Evolutionary conservation across 2,329 filamentous ascomycete species (phyloP).

Genomic region (Elsinoe necatrix): DNA sequence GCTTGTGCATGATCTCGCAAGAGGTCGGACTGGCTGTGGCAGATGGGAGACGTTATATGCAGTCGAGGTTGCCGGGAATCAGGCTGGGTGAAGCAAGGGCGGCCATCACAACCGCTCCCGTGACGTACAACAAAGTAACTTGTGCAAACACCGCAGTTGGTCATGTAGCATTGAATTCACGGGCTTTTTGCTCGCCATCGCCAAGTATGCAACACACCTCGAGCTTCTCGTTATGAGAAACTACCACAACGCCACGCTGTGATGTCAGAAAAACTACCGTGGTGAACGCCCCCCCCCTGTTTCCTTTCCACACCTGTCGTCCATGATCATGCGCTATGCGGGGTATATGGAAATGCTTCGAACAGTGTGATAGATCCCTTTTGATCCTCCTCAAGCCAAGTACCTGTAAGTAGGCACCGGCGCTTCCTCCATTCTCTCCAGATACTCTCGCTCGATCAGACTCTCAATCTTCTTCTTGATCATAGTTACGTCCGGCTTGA

Average conservation of each 20-base stretch:
- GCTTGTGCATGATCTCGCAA: background rate
- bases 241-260: constrained; percentile 4
- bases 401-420: constrained; percentile 59
- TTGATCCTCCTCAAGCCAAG: constrained; percentile 46
- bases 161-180: background rate
- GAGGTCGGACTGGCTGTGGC: too few species aligned
- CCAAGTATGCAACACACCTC: background rate
- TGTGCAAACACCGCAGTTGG: background rate
- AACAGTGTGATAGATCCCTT: too few species aligned
- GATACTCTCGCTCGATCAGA: constrained; percentile 66
- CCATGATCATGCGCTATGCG: background rate
- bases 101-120: too few species aligned
- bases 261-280: background rate
- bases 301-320: background rate
- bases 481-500: constrained; percentile 66
- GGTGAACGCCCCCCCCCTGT: background rate
- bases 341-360: background rate
- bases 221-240: background rate
- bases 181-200: background rate
- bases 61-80: background rate
- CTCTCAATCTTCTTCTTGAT: constrained; percentile 77
- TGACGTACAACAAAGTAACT: too few species aligned
- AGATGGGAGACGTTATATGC: background rate
- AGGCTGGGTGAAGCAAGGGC: background rate
- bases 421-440: constrained; percentile 64